These are phyloP conservation scores for Phaffia tasmanica DNA, from an alignment of 768 basidiomycete species.

Conservation along the genomic window DNA sequence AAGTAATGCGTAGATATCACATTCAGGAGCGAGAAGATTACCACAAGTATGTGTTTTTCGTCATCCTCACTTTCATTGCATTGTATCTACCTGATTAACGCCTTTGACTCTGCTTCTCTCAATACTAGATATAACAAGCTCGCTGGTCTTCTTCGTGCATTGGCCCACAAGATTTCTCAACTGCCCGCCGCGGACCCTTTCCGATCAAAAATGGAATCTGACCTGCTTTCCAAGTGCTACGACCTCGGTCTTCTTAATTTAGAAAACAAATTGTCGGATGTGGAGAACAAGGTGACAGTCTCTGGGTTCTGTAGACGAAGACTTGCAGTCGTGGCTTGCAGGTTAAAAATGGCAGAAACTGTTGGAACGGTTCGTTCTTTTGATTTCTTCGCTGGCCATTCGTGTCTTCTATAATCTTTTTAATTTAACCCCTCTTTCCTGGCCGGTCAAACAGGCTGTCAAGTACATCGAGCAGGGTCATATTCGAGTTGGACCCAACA, in stretches of 20 bases:
- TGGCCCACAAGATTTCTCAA: slow-evolving; percentile 74
- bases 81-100: not conserved
- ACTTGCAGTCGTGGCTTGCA: slow-evolving; percentile 82
- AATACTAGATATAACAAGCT: slow-evolving; percentile 77
- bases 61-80: not conserved
- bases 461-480: slow-evolving; percentile 98
- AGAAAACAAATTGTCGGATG: slow-evolving; percentile 77
- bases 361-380: slow-evolving; percentile 67
- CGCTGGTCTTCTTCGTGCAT: slow-evolving; percentile 70
- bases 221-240: slow-evolving; percentile 86
- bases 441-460: slow-evolving; percentile 55
- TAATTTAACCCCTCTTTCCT: not conserved
- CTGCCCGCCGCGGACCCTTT: slow-evolving; percentile 84
- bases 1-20: slow-evolving; percentile 90
- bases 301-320: slow-evolving; percentile 85
- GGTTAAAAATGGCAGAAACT: slow-evolving; percentile 88
- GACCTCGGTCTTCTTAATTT: slow-evolving; percentile 89
- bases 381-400: not conserved
- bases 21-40: slow-evolving; percentile 90
- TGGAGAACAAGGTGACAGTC: slow-evolving; percentile 89
- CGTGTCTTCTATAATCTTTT: not conserved
- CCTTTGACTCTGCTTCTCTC: not conserved
- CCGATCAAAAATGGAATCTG: slow-evolving; percentile 67
- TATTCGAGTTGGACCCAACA: slow-evolving; percentile 89
- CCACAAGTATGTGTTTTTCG: slow-evolving; percentile 52